phyloP scores from a whole-genome alignment of 2,329 filamentous ascomycete species.

The Pseudogymnoascus sp. region DNA sequence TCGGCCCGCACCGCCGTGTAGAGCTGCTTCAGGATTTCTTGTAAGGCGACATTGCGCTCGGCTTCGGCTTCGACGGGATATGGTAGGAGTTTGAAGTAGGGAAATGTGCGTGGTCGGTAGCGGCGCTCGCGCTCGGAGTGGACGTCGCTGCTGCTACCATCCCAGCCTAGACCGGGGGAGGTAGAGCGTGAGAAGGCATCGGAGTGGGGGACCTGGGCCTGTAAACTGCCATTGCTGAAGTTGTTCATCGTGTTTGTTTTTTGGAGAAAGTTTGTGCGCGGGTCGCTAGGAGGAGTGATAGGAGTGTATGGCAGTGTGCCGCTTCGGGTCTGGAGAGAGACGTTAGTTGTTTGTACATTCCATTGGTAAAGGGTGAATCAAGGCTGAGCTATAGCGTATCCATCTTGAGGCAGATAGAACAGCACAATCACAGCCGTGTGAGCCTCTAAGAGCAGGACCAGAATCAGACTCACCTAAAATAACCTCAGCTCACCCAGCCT shows the following conservation, averaged over 20 bases:
- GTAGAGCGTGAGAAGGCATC: conserved; percentile 78
- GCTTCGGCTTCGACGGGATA: conserved; percentile 77
- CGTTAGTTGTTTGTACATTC: not conserved
- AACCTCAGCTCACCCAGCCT: conserved; percentile 1
- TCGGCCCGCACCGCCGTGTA: conserved; percentile 87
- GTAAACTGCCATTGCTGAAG: conserved; percentile 20
- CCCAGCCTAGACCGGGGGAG: conserved; percentile 61
- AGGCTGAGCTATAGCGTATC: not conserved
- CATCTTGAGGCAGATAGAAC: not conserved
- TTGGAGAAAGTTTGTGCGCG: not conserved
- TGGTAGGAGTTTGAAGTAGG: conserved; percentile 83
- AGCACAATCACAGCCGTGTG: not conserved
- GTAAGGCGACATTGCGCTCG: conserved; percentile 68
- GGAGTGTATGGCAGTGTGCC: not conserved
- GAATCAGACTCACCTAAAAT: not conserved
- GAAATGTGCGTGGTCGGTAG: conserved; percentile 82
- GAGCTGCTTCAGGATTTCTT: conserved; percentile 85
- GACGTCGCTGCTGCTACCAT: conserved; percentile 33
- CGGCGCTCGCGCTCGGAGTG: conserved; percentile 49
- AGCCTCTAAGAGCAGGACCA: not conserved
- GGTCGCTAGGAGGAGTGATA: not conserved
- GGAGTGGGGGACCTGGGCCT: conserved; percentile 10
- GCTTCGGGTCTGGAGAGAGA: not conserved
- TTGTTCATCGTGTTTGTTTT: conserved; percentile 6
- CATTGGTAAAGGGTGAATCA: not conserved